Evolutionary conservation across 176 grass and related monocot genomes (phyloP), one percentile per base, ranked within the genome.

Genomic region (Eragrostis nindensis): DNA sequence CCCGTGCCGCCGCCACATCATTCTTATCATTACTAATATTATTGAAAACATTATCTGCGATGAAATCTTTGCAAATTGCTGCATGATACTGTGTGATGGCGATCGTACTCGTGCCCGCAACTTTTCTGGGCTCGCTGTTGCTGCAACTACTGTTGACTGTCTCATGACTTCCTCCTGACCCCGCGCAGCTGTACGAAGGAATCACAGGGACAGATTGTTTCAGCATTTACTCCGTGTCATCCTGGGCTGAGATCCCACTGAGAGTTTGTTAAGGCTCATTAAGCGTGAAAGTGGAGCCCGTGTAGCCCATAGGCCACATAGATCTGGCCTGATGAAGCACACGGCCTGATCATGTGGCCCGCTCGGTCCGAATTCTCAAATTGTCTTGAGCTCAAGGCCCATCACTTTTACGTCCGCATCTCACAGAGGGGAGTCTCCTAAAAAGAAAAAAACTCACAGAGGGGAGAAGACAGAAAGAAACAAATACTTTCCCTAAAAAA

Each of bases 201-300:
- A 78, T 78, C 75, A 22, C 26, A 49, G 49, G 59, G 60, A 77
- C 59, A 14, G 75, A 63, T 77, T 26, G 45, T 46, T 46, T 44
- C 69, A 50, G 27, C 47, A 73, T 38, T 73, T 73, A 38, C 50
- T 56, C 0, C 44, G 14, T 13, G 10, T n/a, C 17, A n/a, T 59
- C 5, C 16, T 32, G 74, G 78, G 50, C 64, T 54, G 19, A 2
- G 16, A 6, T 56, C 47, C 48, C 1, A 16, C 15, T 1, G 64
- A 8, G 38, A 65, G 45, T 65, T 9, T 0, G 21, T 48, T n/a
- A 13, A 39, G 2, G 62, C 21, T 21, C 61, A 30, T 1, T 9
- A 44, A 22, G 21, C 3, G 4, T 42, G 19, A 29, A 13, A 32
- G 10, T 36, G 11, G 4, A 26, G 73, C 22, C n/a, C 13, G 24